phyloP scores from a whole-genome alignment of 208 protist genomes.

The Trypanosoma congolense region DNA sequence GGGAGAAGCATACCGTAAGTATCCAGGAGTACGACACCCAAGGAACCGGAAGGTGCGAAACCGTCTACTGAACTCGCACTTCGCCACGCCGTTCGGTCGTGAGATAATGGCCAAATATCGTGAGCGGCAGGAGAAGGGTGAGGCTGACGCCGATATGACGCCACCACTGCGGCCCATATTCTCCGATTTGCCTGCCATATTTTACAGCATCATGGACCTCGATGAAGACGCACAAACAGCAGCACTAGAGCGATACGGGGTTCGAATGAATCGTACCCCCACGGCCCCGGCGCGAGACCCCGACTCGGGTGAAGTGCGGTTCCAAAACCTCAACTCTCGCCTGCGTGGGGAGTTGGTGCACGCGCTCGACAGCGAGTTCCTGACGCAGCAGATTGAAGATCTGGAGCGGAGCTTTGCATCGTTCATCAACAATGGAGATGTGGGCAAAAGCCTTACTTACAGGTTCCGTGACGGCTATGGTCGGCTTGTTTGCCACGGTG shows the following conservation, averaged over 20 bases:
- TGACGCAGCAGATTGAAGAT: constrained; percentile 74
- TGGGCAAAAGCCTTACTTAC: constrained; percentile 54
- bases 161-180: constrained; percentile 40
- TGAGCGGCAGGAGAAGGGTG: constrained; percentile 31
- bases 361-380: constrained; percentile 76
- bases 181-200: constrained; percentile 43
- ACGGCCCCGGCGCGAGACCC: constrained; percentile 29
- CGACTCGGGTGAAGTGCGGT: constrained; percentile 62
- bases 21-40: constrained; percentile 75
- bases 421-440: constrained; percentile 41
- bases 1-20: constrained; percentile 69
- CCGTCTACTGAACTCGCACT: constrained; percentile 77
- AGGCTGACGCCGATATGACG: constrained; percentile 18
- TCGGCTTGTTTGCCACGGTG: constrained; percentile 79
- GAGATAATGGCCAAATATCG: constrained; percentile 48
- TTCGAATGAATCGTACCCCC: constrained; percentile 12
- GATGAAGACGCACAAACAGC: constrained; percentile 55
- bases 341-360: constrained; percentile 76
- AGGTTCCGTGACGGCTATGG: constrained; percentile 84
- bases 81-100: constrained; percentile 48
- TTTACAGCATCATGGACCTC: constrained; percentile 56
- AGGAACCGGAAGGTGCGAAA: constrained; percentile 75
- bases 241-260: constrained; percentile 34
- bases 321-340: constrained; percentile 60
- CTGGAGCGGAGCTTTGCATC: constrained; percentile 59